Evolutionary conservation across 2,329 filamentous ascomycete genomes (phyloP), one percentile per base, ranked within the genome.

Genomic region (Pochonia chlamydosporia): DNA sequence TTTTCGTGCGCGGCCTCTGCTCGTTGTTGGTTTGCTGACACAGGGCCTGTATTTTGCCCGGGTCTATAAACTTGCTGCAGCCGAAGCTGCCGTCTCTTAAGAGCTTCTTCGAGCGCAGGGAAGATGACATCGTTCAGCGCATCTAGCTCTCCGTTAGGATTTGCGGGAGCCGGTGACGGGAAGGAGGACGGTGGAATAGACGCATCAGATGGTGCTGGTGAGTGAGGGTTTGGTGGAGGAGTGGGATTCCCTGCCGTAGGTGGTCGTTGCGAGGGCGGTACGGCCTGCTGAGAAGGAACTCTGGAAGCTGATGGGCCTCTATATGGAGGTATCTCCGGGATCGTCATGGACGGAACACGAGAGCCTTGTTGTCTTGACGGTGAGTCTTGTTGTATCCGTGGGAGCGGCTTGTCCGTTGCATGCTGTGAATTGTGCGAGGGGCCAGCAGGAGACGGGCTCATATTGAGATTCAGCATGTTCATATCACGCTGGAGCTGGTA

Each of bases 61-160:
- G 68, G 61, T 30, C 71, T 69, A 52, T 75, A 71, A 39, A 71
- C 58, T 48, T 76, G 75, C 59, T 80, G 79, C 45, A 84, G 68
- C 33, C 79, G 73, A 54, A 78, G 76, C 61, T 82, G 78, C 45
- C 93, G 85, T 44, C 93, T 80, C 63, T 90, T 89, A 18, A 97
- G 80, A 7, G 93, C 90, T 55, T 93, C 87, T 66, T 96, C 90
- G 2, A 99, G 77, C 2, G 93, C 92, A 1, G 93, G 93, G 52
- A 97, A 84, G 31, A 99, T 89, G 43, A 99, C 92, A 56, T 92
- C 89, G 60, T 86, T 89, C 1, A 96, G 76, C 2, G 91, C 90
- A 45, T 95, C 93, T 20, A 95, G 77, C 49, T 95, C 87, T 11
- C 79, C 82, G 47, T 81, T 79, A 21, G 78, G 67, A 51, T 79